Percentiles rank a stretch among this genome's conserved stretches.
Conservation (phyloP, 2,329 filamentous ascomycete genomes). For the Akanthomyces dipterigenus region DNA sequence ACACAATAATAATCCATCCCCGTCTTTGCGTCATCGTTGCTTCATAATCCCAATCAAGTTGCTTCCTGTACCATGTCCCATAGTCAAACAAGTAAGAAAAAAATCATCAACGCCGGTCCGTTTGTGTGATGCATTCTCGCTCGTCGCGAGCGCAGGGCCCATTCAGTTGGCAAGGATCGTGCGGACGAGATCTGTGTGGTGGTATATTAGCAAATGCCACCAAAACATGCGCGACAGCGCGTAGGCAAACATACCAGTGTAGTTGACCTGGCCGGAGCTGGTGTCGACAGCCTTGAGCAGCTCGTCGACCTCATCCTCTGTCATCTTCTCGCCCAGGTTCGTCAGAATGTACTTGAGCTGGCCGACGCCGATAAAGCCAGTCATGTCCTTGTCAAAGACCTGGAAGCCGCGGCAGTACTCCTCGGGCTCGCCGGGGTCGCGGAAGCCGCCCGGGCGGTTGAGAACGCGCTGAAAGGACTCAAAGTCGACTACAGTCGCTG, state of each 20-base stretch:
- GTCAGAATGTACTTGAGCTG: conserved; percentile 98
- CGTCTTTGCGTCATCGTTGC: conserved; percentile 8
- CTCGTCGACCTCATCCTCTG: conserved; percentile 97
- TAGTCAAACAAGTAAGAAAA: conserved; percentile 25
- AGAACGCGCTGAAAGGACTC: conserved; percentile 95
- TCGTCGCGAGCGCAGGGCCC: conserved; percentile 13
- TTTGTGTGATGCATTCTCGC: conserved; percentile 11
- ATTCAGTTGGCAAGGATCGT: conserved; percentile 76
- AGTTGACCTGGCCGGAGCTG: conserved; percentile 94
- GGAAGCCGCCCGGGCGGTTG: conserved; percentile 96
- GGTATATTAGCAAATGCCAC: neutral
- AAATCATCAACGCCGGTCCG: conserved; percentile 13
- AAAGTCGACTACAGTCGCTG: conserved; percentile 69
- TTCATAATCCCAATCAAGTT: conserved; percentile 14
- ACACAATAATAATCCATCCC: conserved; percentile 4
- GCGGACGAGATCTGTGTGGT: conserved; percentile 65
- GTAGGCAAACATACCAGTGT: conserved; percentile 61
- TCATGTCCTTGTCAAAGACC: conserved; percentile 99
- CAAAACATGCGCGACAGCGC: neutral
- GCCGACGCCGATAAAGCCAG: conserved; percentile 93
- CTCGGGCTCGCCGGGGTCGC: conserved; percentile 93
- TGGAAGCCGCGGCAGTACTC: conserved; percentile 99
- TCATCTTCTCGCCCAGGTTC: conserved; percentile 98
- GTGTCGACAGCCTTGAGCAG: conserved; percentile 97
- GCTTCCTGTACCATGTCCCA: conserved; percentile 12